These are phyloP conservation scores for Thalassiosira delicatula DNA, from an alignment of 352 stramenopile genomes.

Conservation along the genomic window DNA sequence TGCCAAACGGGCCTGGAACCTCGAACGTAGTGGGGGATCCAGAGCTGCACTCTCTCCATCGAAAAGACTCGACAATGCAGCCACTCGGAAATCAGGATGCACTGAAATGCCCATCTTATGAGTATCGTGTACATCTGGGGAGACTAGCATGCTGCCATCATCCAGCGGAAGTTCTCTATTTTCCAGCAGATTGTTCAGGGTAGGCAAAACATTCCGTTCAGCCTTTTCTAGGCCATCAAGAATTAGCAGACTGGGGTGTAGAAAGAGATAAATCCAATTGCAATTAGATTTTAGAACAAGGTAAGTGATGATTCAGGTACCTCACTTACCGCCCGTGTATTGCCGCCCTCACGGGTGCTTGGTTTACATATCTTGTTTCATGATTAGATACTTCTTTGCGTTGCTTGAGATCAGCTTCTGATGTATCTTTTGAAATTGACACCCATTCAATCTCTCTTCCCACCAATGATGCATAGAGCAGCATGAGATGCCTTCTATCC, in stretches of 20 bases:
- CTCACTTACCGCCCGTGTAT: no score
- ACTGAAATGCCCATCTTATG: slow-evolving; percentile 78
- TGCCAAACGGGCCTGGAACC: slow-evolving; percentile 72
- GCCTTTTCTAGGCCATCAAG: slow-evolving; percentile 95
- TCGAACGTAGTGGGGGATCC: slow-evolving; percentile 80
- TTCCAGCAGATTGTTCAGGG: slow-evolving; percentile 97
- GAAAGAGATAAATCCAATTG: no score
- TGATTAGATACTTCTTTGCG: no score
- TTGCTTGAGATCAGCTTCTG: no score
- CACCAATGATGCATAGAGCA: no score
- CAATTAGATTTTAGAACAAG: no score
- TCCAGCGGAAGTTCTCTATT: slow-evolving; percentile 95
- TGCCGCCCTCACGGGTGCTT: no score
- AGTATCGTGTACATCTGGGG: slow-evolving; percentile 58
- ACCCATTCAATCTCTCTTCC: no score
- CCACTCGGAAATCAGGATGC: slow-evolving; percentile 92
- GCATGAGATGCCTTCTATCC: no score
- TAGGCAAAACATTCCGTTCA: slow-evolving; percentile 95
- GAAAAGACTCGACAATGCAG: slow-evolving; percentile 87
- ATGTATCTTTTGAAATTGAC: no score
- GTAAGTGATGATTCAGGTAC: no score
- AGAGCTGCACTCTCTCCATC: slow-evolving; percentile 75
- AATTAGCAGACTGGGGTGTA: slow-evolving; percentile 91
- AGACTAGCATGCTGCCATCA: slow-evolving; percentile 91
- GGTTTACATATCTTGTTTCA: no score